Base-by-base conservation (phyloP, 768 basidiomycete genomes). In the Leccinum obscurum region DNA sequence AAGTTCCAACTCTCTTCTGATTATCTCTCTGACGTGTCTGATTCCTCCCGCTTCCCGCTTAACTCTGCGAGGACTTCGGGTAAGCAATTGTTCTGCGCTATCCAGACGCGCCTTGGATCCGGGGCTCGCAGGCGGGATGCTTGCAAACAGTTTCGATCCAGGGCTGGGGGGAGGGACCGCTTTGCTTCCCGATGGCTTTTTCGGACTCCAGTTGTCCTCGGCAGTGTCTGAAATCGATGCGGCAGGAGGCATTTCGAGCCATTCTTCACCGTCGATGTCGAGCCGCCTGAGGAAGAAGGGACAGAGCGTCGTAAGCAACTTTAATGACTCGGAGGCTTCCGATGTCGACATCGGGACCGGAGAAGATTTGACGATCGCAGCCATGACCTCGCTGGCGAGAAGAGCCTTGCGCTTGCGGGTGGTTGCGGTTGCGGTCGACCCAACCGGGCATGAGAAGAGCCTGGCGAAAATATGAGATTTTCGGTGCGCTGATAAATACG, bases 21-120 rank as follows among this genome's bases (percentile, higher is more conserved):
- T 90, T 67, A 90, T 87, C 74, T 93, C 92, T 59, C 91, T 78
- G 34, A 93, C 91, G 70, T 90, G 84, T 41, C 92, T 81, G 65
- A 93, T 77, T 0, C 91, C 90, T 34, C 90, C 88, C 6, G 77
- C 81, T 67, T 92, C 89, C 28, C 78, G 80, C 68, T 85, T 88
- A 37, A 93, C 86, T 61, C 83, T 77, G 58, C 83, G 83, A 7
- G 92, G 92, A 72, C 91, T 93, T 52, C 90, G 80, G 28, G 79
- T 85, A 15, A 85, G 72, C 20, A 92, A 66, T 70, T 86, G 85
- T 59, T 81, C 75, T 22, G 81, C 85, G 63, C 85, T 89, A 57
- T 87, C 83, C 56, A 83, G 71, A 65, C 81, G 84, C n/a, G 75
- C 71, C 55, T 77, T 67, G 57, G 78, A 69, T 15, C 82, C 80